phyloP scores from a whole-genome alignment of 2,329 filamentous ascomycete genomes.

The Tricladium varicosporioides region DNA sequence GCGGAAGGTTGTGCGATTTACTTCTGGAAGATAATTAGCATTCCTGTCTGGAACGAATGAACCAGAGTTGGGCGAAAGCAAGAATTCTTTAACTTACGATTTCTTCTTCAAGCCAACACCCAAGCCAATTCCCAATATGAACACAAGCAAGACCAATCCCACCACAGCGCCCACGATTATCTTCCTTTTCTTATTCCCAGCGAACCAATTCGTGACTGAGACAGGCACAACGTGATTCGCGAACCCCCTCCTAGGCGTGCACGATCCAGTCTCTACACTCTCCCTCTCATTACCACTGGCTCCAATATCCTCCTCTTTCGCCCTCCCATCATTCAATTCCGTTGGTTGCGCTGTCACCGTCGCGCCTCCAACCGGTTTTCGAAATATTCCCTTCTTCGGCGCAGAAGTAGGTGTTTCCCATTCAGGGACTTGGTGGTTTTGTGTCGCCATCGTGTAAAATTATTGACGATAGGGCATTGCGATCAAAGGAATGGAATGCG shows the following conservation, averaged over 20 bases:
- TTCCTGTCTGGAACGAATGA: too few relatives aligned
- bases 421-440: background rate
- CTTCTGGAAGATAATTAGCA: background rate
- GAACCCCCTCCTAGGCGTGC: background rate
- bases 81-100: background rate
- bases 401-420: background rate
- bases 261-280: background rate
- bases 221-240: background rate
- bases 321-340: too few relatives aligned
- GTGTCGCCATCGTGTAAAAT: background rate
- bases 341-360: background rate
- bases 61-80: too few relatives aligned
- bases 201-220: background rate
- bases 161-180: background rate
- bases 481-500: background rate
- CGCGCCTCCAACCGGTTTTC: background rate
- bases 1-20: constrained; percentile 42
- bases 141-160: background rate
- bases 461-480: background rate
- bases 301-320: too few relatives aligned
- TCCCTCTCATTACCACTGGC: background rate
- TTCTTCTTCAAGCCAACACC: background rate
- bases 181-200: background rate
- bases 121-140: background rate
- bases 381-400: background rate